phyloP scores from a whole-genome alignment of 2,329 filamentous ascomycete species.

The Aspergillus tamarii region DNA sequence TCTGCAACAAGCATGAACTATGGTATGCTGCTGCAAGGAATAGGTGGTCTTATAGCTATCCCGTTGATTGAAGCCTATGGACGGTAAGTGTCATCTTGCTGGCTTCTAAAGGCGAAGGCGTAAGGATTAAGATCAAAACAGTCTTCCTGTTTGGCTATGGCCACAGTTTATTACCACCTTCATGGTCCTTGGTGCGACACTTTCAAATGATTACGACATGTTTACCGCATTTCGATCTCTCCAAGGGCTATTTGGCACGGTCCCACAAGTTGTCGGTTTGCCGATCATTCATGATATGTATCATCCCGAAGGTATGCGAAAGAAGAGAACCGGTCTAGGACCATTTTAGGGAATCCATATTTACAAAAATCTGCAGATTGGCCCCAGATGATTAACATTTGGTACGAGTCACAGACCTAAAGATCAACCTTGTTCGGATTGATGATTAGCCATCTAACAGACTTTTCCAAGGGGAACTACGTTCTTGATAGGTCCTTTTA shows the following conservation, averaged over 20 bases:
- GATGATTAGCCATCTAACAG: neutral
- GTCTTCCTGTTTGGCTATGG: slow-evolving; percentile 49
- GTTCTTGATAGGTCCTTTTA: slow-evolving; percentile 42
- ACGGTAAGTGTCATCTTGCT: slow-evolving; percentile 32
- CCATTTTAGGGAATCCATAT: neutral
- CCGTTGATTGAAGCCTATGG: slow-evolving; percentile 46
- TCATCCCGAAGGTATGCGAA: slow-evolving; percentile 25
- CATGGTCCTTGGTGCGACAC: slow-evolving; percentile 44
- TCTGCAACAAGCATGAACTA: slow-evolving; percentile 45
- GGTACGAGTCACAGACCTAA: neutral
- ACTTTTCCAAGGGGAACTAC: neutral
- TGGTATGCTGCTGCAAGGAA: slow-evolving; percentile 43
- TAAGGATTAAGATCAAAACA: slow-evolving; percentile 10
- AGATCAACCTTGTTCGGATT: neutral
- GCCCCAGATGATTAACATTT: neutral
- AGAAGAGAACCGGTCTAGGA: neutral
- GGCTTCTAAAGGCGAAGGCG: neutral
- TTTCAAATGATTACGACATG: slow-evolving; percentile 42
- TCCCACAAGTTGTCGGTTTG: slow-evolving; percentile 45
- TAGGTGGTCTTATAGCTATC: slow-evolving; percentile 43
- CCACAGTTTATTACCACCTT: slow-evolving; percentile 42
- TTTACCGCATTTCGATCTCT: slow-evolving; percentile 45
- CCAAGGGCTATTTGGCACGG: slow-evolving; percentile 43
- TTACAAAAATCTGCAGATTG: neutral
- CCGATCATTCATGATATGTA: slow-evolving; percentile 47